Evolutionary conservation across 1,284 basidiomycete species (phyloP), one percentile per base, ranked within the genome.

Genomic region (Termitomyces sp.): DNA sequence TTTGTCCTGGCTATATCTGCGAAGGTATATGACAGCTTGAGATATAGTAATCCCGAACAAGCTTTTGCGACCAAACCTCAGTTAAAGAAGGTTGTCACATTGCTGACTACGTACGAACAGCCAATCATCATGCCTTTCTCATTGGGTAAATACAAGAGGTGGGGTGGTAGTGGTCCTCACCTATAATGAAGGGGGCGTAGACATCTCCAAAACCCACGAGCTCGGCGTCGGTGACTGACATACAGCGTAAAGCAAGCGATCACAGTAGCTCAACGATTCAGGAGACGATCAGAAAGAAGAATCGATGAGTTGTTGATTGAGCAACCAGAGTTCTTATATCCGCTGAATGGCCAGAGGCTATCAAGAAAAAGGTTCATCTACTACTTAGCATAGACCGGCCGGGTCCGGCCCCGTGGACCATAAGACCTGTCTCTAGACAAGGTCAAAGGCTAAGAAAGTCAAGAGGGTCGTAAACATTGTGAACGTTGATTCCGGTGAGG

Each of bases 41-140:
- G 54, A 56, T 8, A 50, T 40, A 10, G 54, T 56, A n/a, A 56
- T 52, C 1, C 54, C 54, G 31, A 56, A 56, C 45, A 56, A 28
- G 33, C 54, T 56, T 40, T 31, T 2, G 3, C 2, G 2, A 17
- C 10, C 21, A 7, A 40, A 13, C 2, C 15, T 45, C 31, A 40
- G 38, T 40, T 9, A 10, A 8, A 10, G 2, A 39, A 3, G 15
- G 2, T 5, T 15, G 1, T 26, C 7, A 13, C 5, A 30, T 15
- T 17, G 19, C n/a, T 3, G 6, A 24, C 7, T n/a, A 43, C 54
- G 3, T 38, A 56, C 54, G 52, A 56, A 24, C 54, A 56, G 17
- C 54, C 54, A 38, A 56, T 56, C 54, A 56, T 56, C 54, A 56
- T 56, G 8, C 54, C 54, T 56, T 30, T 13, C 12, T 12, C 17